These are phyloP conservation scores for Blastobotrys chiropterorum DNA, from an alignment of 805 yeast genomes.

Conservation along the genomic window DNA sequence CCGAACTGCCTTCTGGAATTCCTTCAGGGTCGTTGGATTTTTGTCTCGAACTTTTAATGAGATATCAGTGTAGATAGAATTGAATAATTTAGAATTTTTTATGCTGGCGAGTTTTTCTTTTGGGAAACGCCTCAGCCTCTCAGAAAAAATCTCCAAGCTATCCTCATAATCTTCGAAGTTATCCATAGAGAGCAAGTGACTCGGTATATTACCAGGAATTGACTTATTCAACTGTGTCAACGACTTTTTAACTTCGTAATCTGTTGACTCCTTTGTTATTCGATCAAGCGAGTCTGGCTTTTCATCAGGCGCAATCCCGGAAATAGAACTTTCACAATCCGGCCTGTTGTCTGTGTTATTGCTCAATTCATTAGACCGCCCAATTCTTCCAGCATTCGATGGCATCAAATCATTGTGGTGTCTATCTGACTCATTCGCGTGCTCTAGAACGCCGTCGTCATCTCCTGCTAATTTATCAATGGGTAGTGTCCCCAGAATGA, in stretches of 20 bases:
- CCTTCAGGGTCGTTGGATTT: background rate
- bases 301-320: too few species aligned
- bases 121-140: background rate
- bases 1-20: background rate
- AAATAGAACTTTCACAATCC: too few species aligned
- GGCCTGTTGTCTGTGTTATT: too few species aligned
- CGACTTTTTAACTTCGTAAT: background rate
- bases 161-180: background rate
- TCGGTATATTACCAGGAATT: background rate
- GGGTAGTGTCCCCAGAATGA: too few species aligned
- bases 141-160: background rate
- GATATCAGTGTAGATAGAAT: background rate
- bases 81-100: background rate
- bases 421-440: too few species aligned
- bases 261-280: too few species aligned
- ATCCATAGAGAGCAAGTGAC: background rate
- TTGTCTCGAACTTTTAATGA: background rate
- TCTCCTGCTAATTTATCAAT: too few species aligned
- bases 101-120: background rate
- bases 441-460: too few species aligned
- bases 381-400: too few species aligned
- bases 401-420: too few species aligned
- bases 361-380: too few species aligned
- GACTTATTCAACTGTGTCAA: background rate
- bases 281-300: too few species aligned